Percentiles rank a stretch among this genome's conserved stretches.
Conservation (phyloP, 75 land plant species). For the Picea glauca region DNA sequence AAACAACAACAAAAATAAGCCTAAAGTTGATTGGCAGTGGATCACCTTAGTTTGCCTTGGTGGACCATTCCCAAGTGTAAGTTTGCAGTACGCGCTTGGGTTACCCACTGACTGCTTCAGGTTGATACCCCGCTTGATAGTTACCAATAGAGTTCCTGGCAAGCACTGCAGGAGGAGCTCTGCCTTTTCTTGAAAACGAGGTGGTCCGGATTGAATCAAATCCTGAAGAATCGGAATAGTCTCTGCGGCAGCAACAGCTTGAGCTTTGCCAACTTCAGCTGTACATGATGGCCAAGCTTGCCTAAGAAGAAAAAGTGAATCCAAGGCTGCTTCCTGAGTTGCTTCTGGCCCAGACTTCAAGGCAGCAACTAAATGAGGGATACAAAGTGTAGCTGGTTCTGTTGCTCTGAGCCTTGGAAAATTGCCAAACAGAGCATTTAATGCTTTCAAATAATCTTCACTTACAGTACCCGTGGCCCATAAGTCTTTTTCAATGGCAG, state of each 20-base stretch:
- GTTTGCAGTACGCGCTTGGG: slow-evolving; percentile 92
- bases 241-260: slow-evolving; percentile 94
- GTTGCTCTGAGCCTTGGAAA: slow-evolving; percentile 91
- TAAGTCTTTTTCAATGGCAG: slow-evolving; percentile 92
- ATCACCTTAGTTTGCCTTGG: slow-evolving; percentile 93
- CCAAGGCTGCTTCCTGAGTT: slow-evolving; percentile 96
- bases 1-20: not conserved
- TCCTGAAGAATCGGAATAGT: slow-evolving; percentile 89
- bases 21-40: not conserved
- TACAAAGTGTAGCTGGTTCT: slow-evolving; percentile 89
- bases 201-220: slow-evolving; percentile 89
- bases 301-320: slow-evolving; percentile 76
- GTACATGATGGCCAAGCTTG: slow-evolving; percentile 96
- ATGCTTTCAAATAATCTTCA: slow-evolving; percentile 88
- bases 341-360: slow-evolving; percentile 85
- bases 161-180: slow-evolving; percentile 90
- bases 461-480: slow-evolving; percentile 89
- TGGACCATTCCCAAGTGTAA: slow-evolving; percentile 90
- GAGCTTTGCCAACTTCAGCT: slow-evolving; percentile 91
- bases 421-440: slow-evolving; percentile 79
- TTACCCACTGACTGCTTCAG: slow-evolving; percentile 95
- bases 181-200: slow-evolving; percentile 90
- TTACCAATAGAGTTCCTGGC: slow-evolving; percentile 91
- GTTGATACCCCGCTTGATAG: slow-evolving; percentile 91
- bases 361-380: slow-evolving; percentile 90